Base-by-base conservation (phyloP, 2,329 filamentous ascomycete species). In the Magnaporthales sp. region DNA sequence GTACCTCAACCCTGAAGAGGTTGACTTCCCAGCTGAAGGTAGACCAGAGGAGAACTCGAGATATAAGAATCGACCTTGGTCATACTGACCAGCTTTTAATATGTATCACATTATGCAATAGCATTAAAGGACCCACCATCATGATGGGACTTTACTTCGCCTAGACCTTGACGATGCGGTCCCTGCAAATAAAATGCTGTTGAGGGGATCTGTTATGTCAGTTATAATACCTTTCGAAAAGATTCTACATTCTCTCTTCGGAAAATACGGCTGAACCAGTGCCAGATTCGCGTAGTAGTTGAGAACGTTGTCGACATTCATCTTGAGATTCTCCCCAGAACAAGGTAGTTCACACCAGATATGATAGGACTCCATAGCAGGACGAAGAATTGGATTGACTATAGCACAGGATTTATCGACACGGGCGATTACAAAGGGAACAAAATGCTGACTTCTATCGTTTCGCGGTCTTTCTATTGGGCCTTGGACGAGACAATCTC, bases 401-500 rank as follows among this genome's bases (percentile, higher is more conserved):
- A 71, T 71, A 66, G 70, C 70, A 71, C 71, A 71, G 31, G 32
- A 30, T 66, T 56, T 62, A 65, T 66, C 24, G 67, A 66, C 66
- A 58, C 24, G 54, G 11, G 63, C 29, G 56, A 67, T 66, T 68
- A 68, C 69, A 69, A 66, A 66, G 56, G 64, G 62, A 68, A 66
- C 38, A 30, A 32, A 29, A 60, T 32, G 15, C 62, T 27, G n/a
- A 31, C 66, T 71, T 76, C 71, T 74, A 73, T 71, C 70, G 75
- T 72, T 74, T 73, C 72, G 70, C 70, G 73, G 71, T 70, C 74
- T 74, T 77, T 83, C 79, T 88, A 89, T 86, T 88, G 81, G 72
- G 84, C 78, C 81, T 89, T 89, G 76, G 85, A 80, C 69, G 84
- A 79, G 73, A 89, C 81, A 74, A 89, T 89, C 78, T 81, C 86